Conservation (phyloP, 2,329 filamentous ascomycete genomes). For the Neurospora sp. region DNA sequence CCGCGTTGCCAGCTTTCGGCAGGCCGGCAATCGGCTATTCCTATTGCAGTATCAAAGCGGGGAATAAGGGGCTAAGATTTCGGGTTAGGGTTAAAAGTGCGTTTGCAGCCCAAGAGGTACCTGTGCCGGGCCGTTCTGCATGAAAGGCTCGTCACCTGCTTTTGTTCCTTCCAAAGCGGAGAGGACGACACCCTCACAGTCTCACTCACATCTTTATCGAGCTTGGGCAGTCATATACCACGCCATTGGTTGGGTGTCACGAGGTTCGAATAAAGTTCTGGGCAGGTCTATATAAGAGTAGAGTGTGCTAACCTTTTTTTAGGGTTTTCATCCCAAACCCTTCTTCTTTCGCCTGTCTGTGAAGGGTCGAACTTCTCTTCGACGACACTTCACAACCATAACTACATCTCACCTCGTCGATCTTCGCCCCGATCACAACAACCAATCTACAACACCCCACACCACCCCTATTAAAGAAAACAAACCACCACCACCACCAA, state of each 20-base stretch:
- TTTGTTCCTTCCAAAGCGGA: not conserved
- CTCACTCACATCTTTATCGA: not conserved
- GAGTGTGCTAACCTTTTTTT: not conserved
- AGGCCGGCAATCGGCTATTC: not conserved
- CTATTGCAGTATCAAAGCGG: not conserved
- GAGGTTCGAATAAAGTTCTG: not conserved
- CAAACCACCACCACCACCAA: not conserved
- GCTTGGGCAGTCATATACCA: not conserved
- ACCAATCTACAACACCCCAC: too few relatives aligned
- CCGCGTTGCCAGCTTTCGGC: not conserved
- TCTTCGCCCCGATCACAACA: too few relatives aligned
- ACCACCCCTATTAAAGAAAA: not conserved
- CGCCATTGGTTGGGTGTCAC: not conserved
- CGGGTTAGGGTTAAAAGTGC: not conserved
- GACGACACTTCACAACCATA: not conserved
- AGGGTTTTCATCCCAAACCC: not conserved
- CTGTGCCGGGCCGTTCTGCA: too few relatives aligned
- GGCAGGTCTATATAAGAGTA: not conserved
- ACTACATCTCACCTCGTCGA: not conserved
- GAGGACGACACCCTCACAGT: not conserved
- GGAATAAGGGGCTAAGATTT: not conserved
- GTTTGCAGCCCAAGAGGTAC: not conserved
- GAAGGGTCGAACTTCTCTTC: not conserved
- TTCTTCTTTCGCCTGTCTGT: not conserved
- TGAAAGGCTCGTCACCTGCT: not conserved